phyloP scores from a whole-genome alignment of 2,329 filamentous ascomycete genomes.

The Colletotrichum viniferum region DNA sequence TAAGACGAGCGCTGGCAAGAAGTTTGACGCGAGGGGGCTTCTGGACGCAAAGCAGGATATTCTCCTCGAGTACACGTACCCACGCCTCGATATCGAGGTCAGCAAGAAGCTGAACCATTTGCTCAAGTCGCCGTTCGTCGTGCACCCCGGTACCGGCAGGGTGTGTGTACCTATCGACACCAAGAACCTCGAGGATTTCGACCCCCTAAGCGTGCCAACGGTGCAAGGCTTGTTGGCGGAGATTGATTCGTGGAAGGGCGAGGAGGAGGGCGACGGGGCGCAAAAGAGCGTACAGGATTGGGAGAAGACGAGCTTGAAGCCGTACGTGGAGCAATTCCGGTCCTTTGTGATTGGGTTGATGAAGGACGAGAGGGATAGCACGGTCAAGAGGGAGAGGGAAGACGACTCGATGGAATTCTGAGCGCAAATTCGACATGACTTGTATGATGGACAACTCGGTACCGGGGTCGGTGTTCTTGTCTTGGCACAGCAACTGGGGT shows the following conservation, averaged over 20 bases:
- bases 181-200: constrained; percentile 75
- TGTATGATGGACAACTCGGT: constrained; percentile 13
- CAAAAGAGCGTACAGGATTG: constrained; percentile 71
- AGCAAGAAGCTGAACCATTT: constrained; percentile 98
- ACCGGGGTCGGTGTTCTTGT: constrained; percentile 4
- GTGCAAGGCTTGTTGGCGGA: constrained; percentile 81
- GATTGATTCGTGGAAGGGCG: constrained; percentile 79
- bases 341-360: constrained; percentile 79
- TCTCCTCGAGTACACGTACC: constrained; percentile 96
- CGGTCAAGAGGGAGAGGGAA: constrained; percentile 61
- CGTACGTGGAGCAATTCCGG: constrained; percentile 89
- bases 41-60: constrained; percentile 94
- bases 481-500: constrained; percentile 3
- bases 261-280: constrained; percentile 40
- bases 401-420: constrained; percentile 60
- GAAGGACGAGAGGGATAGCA: constrained; percentile 70
- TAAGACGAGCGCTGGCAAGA: constrained; percentile 73
- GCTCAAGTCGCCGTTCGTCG: constrained; percentile 94
- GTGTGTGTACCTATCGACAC: constrained; percentile 96
- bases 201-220: constrained; percentile 87
- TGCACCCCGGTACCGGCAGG: constrained; percentile 91
- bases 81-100: constrained; percentile 94
- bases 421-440: constrained; percentile 19
- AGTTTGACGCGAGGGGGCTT: constrained; percentile 74
- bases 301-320: constrained; percentile 95